These are phyloP conservation scores for Talaromyces sp. DNA, from an alignment of 2,329 filamentous ascomycete genomes.

Conservation along the genomic window DNA sequence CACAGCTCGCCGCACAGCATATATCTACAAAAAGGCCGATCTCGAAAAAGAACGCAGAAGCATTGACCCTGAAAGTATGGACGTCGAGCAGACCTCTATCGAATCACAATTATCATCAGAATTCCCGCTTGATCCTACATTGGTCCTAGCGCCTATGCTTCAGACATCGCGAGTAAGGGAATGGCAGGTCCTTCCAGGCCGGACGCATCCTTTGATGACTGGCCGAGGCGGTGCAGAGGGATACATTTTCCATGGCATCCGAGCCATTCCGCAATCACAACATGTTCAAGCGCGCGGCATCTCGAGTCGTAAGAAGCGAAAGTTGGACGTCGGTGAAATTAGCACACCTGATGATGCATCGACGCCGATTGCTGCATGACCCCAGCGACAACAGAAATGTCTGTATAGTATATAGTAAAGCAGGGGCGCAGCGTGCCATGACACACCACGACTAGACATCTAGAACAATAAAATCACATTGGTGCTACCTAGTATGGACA, in stretches of 20 bases:
- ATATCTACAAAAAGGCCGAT: slow-evolving; percentile 42
- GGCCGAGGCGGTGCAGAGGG: slow-evolving; percentile 82
- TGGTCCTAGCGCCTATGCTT: slow-evolving; percentile 73
- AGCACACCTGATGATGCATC: slow-evolving; percentile 1
- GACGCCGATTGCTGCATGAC: slow-evolving; percentile 4
- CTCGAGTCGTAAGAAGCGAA: slow-evolving; percentile 62
- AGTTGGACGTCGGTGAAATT: slow-evolving; percentile 38
- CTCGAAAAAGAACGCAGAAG: slow-evolving; percentile 21
- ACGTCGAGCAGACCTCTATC: slow-evolving; percentile 22
- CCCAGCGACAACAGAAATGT: too few relatives aligned
- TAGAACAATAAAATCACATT: slow-evolving; percentile 12
- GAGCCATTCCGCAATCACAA: slow-evolving; percentile 74
- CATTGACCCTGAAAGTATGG: slow-evolving; percentile 31
- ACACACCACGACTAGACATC: background rate
- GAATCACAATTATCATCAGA: slow-evolving; percentile 50
- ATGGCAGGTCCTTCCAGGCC: slow-evolving; percentile 88
- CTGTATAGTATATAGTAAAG: background rate
- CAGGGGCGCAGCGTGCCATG: background rate
- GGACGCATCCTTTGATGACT: slow-evolving; percentile 94
- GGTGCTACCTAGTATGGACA: slow-evolving; percentile 1
- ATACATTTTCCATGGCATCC: slow-evolving; percentile 79
- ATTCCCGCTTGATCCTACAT: slow-evolving; percentile 81
- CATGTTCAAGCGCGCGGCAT: slow-evolving; percentile 79
- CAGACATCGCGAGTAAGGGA: slow-evolving; percentile 74
- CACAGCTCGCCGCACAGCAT: slow-evolving; percentile 73